phyloP scores from a whole-genome alignment of 768 basidiomycete species.

The Plicaturopsis crispa region DNA sequence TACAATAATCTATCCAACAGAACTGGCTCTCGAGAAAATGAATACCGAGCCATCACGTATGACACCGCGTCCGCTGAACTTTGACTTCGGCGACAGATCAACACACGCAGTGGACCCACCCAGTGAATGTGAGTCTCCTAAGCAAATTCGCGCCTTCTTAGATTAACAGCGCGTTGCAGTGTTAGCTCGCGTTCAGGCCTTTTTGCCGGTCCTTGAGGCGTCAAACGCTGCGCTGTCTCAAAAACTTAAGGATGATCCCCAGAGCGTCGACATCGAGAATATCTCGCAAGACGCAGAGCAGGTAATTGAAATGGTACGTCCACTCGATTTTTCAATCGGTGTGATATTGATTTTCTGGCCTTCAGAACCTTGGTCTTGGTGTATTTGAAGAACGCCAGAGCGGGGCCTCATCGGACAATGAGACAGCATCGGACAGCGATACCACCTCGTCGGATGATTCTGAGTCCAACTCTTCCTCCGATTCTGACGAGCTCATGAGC shows the following conservation, averaged over 20 bases:
- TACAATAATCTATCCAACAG: constrained; percentile 16
- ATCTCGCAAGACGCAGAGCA: constrained; percentile 36
- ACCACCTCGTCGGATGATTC: constrained; percentile 21
- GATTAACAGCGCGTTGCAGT: constrained; percentile 32
- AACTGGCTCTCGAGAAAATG: constrained; percentile 32
- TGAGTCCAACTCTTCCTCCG: constrained; percentile 10
- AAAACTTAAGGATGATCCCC: constrained; percentile 38
- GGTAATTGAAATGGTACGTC: constrained; percentile 61
- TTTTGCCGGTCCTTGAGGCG: constrained; percentile 59
- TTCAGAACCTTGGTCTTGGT: constrained; percentile 58
- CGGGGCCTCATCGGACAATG: constrained; percentile 1
- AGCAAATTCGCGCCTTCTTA: not conserved
- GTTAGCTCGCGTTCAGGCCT: constrained; percentile 55
- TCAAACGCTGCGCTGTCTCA: constrained; percentile 50
- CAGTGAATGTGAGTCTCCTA: constrained; percentile 38
- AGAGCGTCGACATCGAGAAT: constrained; percentile 66
- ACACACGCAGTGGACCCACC: constrained; percentile 33
- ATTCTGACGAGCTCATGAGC: constrained; percentile 4
- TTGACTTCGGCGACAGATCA: constrained; percentile 30
- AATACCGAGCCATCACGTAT: constrained; percentile 11
- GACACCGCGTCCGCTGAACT: constrained; percentile 7
- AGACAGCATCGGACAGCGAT: constrained; percentile 21
- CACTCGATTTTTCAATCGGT: constrained; percentile 4
- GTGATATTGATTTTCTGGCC: constrained; percentile 1
- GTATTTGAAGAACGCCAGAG: constrained; percentile 36